A percentile compares a stretch with the other conserved stretches of the same genome.
Conservation (phyloP, 2,329 filamentous ascomycete species). For the Hymenoscyphus occultus region DNA sequence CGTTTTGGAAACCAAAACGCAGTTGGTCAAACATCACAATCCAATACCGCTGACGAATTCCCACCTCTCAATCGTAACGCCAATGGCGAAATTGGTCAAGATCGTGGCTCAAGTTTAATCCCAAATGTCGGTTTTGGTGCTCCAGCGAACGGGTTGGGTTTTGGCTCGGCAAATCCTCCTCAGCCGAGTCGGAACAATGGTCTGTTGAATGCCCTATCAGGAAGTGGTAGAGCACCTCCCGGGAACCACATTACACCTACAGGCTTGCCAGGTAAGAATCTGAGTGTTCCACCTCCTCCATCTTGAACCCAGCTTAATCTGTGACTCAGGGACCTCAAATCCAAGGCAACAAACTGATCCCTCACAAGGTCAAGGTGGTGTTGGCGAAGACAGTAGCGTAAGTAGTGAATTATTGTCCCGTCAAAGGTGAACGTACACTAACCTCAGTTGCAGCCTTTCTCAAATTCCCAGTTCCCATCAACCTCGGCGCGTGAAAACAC, state of each 20-base stretch:
- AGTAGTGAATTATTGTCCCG: slow-evolving; percentile 20
- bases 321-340: slow-evolving; percentile 25
- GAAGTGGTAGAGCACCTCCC: slow-evolving; percentile 51
- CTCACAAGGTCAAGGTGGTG: slow-evolving; percentile 24
- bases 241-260: slow-evolving; percentile 33
- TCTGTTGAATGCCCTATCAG: slow-evolving; percentile 61
- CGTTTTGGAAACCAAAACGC: slow-evolving; percentile 36
- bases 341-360: slow-evolving; percentile 32
- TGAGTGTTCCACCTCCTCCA: slow-evolving; percentile 3
- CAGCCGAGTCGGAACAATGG: slow-evolving; percentile 55
- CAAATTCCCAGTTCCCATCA: slow-evolving; percentile 27
- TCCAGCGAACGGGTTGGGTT: slow-evolving; percentile 43
- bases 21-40: slow-evolving; percentile 37
- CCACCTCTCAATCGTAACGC: slow-evolving; percentile 57
- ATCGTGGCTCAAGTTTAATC: slow-evolving; percentile 51
- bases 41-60: slow-evolving; percentile 55
- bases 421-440: slow-evolving; percentile 1
- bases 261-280: slow-evolving; percentile 30
- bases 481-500: slow-evolving; percentile 27
- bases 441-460: slow-evolving; percentile 24
- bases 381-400: slow-evolving; percentile 28
- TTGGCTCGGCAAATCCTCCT: slow-evolving; percentile 35
- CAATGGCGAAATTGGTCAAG: slow-evolving; percentile 57
- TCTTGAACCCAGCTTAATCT: slow-evolving; percentile 13
- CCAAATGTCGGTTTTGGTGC: slow-evolving; percentile 54